Conservation (phyloP, 1,139 yeast genomes). For the Geotrichum restrictum region DNA sequence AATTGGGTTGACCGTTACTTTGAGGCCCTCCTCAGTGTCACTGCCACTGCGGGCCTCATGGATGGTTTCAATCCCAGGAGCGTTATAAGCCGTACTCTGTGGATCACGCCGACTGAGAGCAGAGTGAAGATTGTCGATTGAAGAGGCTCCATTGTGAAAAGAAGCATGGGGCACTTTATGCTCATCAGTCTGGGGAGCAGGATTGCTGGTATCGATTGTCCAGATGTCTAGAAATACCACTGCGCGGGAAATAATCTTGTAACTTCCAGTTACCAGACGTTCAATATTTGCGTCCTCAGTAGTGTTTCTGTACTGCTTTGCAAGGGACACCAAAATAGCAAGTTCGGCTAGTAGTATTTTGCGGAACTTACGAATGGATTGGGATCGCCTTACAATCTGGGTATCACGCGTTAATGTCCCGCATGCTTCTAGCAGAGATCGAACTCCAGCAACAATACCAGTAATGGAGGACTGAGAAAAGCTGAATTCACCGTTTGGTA, state of each 20-base stretch:
- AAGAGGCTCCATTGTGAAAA: constrained; percentile 9
- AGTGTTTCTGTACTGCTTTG: constrained; percentile 76
- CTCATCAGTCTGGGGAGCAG: constrained; percentile 11
- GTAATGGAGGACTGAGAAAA: constrained; percentile 47
- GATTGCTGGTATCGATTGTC: constrained; percentile 40
- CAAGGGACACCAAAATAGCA: constrained; percentile 81
- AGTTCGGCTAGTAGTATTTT: constrained; percentile 84
- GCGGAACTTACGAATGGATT: constrained; percentile 66
- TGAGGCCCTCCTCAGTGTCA: neutral
- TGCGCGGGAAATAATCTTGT: constrained; percentile 70
- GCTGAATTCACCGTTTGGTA: constrained; percentile 29
- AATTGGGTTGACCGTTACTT: neutral
- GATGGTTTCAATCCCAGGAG: constrained; percentile 12
- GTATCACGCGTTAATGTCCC: constrained; percentile 83
- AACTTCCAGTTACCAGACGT: constrained; percentile 65
- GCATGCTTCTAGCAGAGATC: constrained; percentile 67
- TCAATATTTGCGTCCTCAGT: constrained; percentile 63
- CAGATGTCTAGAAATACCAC: constrained; percentile 69
- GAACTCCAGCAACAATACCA: constrained; percentile 76
- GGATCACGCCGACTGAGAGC: constrained; percentile 8
- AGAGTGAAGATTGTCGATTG: constrained; percentile 10
- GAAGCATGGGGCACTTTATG: constrained; percentile 12
- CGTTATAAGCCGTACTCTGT: neutral
- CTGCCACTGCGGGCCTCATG: constrained; percentile 12
- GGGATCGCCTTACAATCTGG: constrained; percentile 66